Evolutionary conservation across 2,329 filamentous ascomycete genomes (phyloP), one percentile per base, ranked within the genome.

Genomic region (Raffaelea deltoideospora): DNA sequence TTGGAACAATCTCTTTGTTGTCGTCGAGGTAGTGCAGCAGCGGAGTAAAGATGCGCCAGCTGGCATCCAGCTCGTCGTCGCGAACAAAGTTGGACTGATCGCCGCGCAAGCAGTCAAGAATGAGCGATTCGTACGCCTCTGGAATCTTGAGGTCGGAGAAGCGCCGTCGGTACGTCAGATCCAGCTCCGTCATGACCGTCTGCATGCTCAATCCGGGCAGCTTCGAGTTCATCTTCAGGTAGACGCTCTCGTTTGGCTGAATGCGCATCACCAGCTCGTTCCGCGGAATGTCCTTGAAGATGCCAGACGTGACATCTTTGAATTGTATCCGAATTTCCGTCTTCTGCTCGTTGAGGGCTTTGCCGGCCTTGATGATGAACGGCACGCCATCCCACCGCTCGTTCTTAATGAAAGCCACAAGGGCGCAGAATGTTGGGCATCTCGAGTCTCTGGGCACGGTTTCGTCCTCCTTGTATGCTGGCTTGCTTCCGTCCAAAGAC

Each of bases 151-250:
- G 75, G 61, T 98, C 90, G 15, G 90, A 96, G 76, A 98, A 98
- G 49, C 92, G 82, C 60, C 90, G 79, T 56, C 92, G 78, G 70
- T 98, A 98, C 45, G 92, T 98, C 48, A 98, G 75, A 55, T 98
- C 90, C 42, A 98, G 81, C 67, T 98, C 90, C 42, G 90, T 98
- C 50, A 95, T 84, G 28, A 96, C 90, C 11, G 90, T 98, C 70
- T 98, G 90, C 87, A 96, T 98, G 68, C 86, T 96, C 52, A 98
- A 69, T 51, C 90, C 90, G 17, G 90, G 92, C 41, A 98, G 71
- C 72, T 98, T 98, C 22, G 88, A 96, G 79, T 98, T 98, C 90
- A 98, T 98, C 77, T 98, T 98, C 62, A 96, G 93, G 67, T 98
- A 98, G 48, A 98, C 87, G 56, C 84, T 93, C 72, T 98, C 90